These are phyloP conservation scores for Paramecium octaurelia DNA, from an alignment of 73 alveolate species.

Conservation along the genomic window DNA sequence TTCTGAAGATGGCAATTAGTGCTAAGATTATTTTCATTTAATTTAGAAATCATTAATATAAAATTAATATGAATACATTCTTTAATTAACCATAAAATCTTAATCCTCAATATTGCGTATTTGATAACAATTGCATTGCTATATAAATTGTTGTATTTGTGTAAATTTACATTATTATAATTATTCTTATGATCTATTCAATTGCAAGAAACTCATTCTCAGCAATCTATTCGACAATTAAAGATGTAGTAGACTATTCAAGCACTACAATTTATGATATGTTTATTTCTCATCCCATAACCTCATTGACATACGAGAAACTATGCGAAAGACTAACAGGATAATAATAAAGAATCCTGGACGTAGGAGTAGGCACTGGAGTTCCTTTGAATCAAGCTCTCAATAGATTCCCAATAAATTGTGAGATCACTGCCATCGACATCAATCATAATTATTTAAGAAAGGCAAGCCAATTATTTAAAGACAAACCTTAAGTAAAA, in stretches of 20 bases:
- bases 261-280: not conserved
- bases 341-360: not conserved
- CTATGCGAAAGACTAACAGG: not conserved
- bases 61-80: not conserved
- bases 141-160: not conserved
- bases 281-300: slow-evolving; percentile 18
- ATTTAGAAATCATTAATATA: not conserved
- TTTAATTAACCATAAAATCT: not conserved
- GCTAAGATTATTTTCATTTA: not conserved
- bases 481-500: not conserved
- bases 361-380: slow-evolving; percentile 44
- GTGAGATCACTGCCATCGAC: not conserved
- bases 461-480: not conserved
- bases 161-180: not conserved
- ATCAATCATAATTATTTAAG: not conserved
- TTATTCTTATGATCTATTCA: not conserved
- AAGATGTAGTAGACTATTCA: not conserved
- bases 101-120: not conserved
- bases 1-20: not conserved
- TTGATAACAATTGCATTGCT: not conserved
- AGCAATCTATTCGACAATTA: not conserved
- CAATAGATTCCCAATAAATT: not conserved
- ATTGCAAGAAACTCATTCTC: not conserved
- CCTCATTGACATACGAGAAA: not conserved
- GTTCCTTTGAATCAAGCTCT: not conserved